Conservation (phyloP, 73 alveolate species). For the Tetrahymena elliotti region DNA sequence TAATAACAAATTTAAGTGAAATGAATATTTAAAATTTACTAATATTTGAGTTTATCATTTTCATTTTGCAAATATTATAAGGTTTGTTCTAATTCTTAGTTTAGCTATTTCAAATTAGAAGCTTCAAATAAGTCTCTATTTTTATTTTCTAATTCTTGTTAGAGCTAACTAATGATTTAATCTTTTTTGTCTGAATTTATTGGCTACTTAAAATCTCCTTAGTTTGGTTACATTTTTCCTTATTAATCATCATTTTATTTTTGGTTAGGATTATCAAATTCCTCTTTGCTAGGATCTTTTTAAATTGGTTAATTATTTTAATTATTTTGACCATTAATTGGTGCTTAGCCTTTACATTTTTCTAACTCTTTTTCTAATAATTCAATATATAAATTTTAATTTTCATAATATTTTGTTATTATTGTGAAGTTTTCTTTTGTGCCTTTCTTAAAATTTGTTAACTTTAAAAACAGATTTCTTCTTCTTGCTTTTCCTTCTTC, state of each 20-base stretch:
- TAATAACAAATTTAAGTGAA: too few relatives aligned
- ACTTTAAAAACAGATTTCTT: too few relatives aligned
- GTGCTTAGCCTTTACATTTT: background rate
- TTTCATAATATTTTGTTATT: too few relatives aligned
- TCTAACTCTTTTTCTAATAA: background rate
- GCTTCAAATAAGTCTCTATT: background rate
- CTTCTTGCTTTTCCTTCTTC: background rate
- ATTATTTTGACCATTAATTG: background rate
- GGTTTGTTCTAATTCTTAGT: background rate
- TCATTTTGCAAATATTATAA: background rate
- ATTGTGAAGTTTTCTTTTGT: background rate
- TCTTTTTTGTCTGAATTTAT: background rate
- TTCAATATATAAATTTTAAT: too few relatives aligned
- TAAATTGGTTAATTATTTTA: background rate
- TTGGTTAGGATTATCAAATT: background rate
- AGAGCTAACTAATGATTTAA: too few relatives aligned
- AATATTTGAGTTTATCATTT: background rate
- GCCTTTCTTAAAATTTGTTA: background rate
- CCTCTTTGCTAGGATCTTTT: background rate
- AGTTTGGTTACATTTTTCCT: background rate
- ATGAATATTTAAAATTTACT: too few relatives aligned
- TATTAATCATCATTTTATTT: background rate
- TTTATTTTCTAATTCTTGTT: background rate
- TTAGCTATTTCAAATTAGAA: background rate
- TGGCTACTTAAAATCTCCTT: background rate